Evolutionary conservation across 768 basidiomycete genomes (phyloP), one percentile per base, ranked within the genome.

Genomic region (Lepiota subincarnata): DNA sequence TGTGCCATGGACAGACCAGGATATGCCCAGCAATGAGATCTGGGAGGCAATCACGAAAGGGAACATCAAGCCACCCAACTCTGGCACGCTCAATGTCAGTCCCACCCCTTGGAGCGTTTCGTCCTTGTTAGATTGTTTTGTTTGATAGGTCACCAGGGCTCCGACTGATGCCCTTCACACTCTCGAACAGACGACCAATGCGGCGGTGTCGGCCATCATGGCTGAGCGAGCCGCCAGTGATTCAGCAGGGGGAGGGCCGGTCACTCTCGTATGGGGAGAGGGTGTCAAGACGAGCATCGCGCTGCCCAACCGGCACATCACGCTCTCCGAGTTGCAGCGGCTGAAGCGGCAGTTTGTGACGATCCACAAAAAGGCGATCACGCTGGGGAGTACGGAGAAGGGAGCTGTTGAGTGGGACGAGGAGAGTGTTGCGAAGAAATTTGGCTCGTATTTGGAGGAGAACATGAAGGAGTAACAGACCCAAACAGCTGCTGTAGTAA

Each of bases 341-440:
- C 70, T 88, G 39, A 98, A 96, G 66, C 77, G 95, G 39, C 94
- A 98, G 66, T 98, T 96, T 63, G 87, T 96, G 28, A 81, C 82
- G 3, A 78, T 91, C 31, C 93, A 98, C 66, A 92, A 89, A 65
- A 93, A 92, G 60, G 92, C 91, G 6, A 86, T 92, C 53, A 90
- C 86, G 1, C 78, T 91, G 6, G 90, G 90, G 12, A 84, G 85
- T 13, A 87, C 82, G 5, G 90, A 91, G 62, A 83, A 83, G 59
- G 90, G 90, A 0, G 65, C 64, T 14, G 83, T 93, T 24, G 83
- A 89, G 59, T 93, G 89, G 87, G 79, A 74, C 54, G 88, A 89
- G 63, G 78, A 79, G 59, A 82, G 78, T 53, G 77, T 93, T 16
- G 81, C 79, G n/a, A 55, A 66, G 18, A 90, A 86, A 62, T 92